Evolutionary conservation across 768 basidiomycete species (phyloP), one percentile per base, ranked within the genome.

Genomic region (Leccinum incarnatum): DNA sequence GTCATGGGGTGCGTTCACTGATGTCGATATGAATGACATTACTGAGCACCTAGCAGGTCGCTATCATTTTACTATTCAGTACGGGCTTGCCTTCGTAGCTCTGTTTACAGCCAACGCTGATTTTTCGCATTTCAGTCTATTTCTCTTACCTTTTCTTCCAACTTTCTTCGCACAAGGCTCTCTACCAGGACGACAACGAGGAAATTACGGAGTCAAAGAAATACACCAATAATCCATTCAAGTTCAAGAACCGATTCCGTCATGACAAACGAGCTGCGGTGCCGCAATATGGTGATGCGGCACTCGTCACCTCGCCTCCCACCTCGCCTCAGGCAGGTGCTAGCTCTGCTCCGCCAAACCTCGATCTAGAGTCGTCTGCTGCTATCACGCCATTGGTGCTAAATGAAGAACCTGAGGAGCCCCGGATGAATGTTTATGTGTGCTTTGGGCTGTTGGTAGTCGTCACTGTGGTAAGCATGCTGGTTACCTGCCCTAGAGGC

Each of bases 61-160:
- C 92, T 4, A 77, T 95, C 51, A 81, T 94, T 54, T 78, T 94
- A 5, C 77, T 94, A n/a, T 77, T 88, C 69, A 86, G 90, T 91
- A 69, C 45, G 84, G 69, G 62, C 15, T n/a, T 19, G 10, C 30
- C 49, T 32, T 47, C 37, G 4, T 25, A 11, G 25, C 19, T 36
- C 12, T 52, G 27, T 27, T 23, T 36, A 46, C n/a, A 54, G 14
- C 37, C 52, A 55, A 61, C 50, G n/a, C 2, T 34, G 34, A 58
- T 47, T 25, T 57, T 27, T 19, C 32, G 19, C 29, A n/a, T 11
- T 59, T 8, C 52, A 91, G 89, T 91, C 59, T 94, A 95, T 65
- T 69, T 65, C 2, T 80, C 78, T n/a, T 92, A 90, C 65, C 80
- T 94, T 17, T 71, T 89, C 60, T 93, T 93, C 74, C 92, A 93